Evolutionary conservation across 768 basidiomycete species (phyloP).

Genomic region (Trametopsis cervina): DNA sequence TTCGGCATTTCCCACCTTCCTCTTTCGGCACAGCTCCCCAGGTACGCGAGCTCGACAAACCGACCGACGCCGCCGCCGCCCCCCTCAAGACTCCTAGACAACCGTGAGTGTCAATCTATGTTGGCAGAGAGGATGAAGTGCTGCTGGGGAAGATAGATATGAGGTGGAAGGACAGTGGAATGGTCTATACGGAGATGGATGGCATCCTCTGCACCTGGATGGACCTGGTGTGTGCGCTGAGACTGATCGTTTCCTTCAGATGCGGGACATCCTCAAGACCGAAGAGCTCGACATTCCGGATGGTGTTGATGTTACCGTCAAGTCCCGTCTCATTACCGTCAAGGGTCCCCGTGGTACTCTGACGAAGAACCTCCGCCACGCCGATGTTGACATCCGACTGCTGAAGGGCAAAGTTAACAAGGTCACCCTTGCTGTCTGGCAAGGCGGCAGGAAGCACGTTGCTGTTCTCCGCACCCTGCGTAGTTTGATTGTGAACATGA

Average conservation of each 20-base stretch:
- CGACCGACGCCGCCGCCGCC: conserved; percentile 20
- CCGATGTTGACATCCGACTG: conserved; percentile 89
- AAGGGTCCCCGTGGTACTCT: conserved; percentile 90
- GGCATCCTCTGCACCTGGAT: conserved; percentile 28
- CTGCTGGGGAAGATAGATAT: conserved; percentile 3
- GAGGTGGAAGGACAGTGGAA: not conserved
- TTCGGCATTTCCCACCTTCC: conserved; percentile 8
- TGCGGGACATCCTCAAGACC: conserved; percentile 89
- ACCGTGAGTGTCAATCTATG: conserved; percentile 22
- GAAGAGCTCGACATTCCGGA: conserved; percentile 90
- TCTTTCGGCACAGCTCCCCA: conserved; percentile 15
- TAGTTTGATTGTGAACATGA: conserved; percentile 95
- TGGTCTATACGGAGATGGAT: conserved; percentile 37
- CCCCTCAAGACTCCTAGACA: conserved; percentile 25
- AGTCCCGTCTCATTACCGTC: conserved; percentile 88
- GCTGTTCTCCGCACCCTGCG: conserved; percentile 96
- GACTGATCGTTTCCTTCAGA: conserved; percentile 36
- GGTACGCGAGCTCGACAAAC: conserved; percentile 1
- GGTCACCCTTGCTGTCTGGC: conserved; percentile 94
- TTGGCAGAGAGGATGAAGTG: conserved; percentile 1
- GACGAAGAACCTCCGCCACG: conserved; percentile 87
- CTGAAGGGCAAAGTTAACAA: conserved; percentile 73
- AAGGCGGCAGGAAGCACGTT: conserved; percentile 96
- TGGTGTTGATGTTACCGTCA: conserved; percentile 78
- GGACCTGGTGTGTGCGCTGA: conserved; percentile 10